phyloP scores from a whole-genome alignment of 2,329 filamentous ascomycete species.

The Colletotrichum lini region DNA sequence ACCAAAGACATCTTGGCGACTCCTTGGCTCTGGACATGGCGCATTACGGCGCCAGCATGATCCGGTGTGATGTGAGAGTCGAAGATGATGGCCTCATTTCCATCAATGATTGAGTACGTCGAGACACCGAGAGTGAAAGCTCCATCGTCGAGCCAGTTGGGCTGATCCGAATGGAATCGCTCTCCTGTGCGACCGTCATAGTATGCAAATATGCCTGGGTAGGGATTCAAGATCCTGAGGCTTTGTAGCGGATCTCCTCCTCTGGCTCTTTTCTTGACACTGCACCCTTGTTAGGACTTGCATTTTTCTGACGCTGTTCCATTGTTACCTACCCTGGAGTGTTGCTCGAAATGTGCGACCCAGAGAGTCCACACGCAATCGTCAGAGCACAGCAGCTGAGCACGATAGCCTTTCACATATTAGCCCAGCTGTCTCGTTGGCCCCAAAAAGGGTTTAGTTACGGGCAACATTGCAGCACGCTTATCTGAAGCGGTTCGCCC shows the following conservation, averaged over 20 bases:
- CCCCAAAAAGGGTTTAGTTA: neutral
- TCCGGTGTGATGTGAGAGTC: constrained; percentile 41
- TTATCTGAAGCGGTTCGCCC: neutral
- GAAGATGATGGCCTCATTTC: constrained; percentile 41
- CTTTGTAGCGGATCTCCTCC: constrained; percentile 35
- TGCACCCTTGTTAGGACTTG: neutral
- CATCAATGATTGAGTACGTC: constrained; percentile 39
- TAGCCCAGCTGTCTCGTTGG: neutral
- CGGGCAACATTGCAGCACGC: neutral
- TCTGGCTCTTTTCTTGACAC: constrained; percentile 11
- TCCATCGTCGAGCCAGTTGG: constrained; percentile 43
- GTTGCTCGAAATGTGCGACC: neutral
- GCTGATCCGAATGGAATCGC: constrained; percentile 41
- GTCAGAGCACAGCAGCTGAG: constrained; percentile 8
- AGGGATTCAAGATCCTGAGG: constrained; percentile 33
- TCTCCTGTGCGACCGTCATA: constrained; percentile 42
- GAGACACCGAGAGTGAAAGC: constrained; percentile 41
- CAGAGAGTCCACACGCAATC: constrained; percentile 29
- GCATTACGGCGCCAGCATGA: constrained; percentile 41
- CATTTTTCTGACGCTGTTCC: neutral
- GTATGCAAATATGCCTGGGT: constrained; percentile 41
- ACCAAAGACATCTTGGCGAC: constrained; percentile 36
- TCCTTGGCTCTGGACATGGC: constrained; percentile 35
- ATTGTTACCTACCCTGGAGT: neutral
- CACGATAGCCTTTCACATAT: neutral